These are phyloP conservation scores for Hyaloscypha bicolor DNA, from an alignment of 495 filamentous ascomycete species.

Conservation along the genomic window DNA sequence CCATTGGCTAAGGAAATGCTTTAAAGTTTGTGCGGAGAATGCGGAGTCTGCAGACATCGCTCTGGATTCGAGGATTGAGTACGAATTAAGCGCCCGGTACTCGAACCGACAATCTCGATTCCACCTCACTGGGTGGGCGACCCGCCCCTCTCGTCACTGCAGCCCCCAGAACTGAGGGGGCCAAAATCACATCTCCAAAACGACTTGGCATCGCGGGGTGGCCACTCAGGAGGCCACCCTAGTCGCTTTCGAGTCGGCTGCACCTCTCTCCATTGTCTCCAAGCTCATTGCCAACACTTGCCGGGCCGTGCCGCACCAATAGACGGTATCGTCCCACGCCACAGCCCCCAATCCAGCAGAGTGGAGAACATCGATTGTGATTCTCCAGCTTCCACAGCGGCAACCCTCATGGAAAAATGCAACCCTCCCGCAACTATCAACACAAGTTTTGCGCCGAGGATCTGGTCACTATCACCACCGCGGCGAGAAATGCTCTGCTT, in stretches of 20 bases:
- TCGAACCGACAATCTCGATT: background rate
- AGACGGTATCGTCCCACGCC: background rate
- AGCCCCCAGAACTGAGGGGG: constrained; percentile 5
- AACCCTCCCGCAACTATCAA: background rate
- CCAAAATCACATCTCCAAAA: background rate
- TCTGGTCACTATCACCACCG: background rate
- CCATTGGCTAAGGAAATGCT: background rate
- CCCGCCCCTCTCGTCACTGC: background rate
- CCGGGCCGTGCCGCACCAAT: constrained; percentile 28
- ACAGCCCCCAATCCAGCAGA: background rate
- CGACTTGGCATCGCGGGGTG: background rate
- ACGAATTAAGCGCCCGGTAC: background rate
- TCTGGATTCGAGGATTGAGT: background rate
- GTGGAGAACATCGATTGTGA: background rate
- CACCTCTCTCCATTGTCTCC: too few relatives aligned
- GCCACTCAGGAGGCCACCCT: constrained; percentile 22
- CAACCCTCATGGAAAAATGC: background rate
- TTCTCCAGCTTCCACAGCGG: constrained; percentile 1
- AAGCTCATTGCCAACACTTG: background rate
- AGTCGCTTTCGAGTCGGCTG: constrained; percentile 5
- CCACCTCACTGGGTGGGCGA: background rate
- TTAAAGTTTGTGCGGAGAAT: background rate
- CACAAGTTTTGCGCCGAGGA: background rate
- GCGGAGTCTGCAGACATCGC: background rate
- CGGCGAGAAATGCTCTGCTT: background rate